Conservation (phyloP, 2,329 filamentous ascomycete species). For the Dothidotthia symphoricarpi region DNA sequence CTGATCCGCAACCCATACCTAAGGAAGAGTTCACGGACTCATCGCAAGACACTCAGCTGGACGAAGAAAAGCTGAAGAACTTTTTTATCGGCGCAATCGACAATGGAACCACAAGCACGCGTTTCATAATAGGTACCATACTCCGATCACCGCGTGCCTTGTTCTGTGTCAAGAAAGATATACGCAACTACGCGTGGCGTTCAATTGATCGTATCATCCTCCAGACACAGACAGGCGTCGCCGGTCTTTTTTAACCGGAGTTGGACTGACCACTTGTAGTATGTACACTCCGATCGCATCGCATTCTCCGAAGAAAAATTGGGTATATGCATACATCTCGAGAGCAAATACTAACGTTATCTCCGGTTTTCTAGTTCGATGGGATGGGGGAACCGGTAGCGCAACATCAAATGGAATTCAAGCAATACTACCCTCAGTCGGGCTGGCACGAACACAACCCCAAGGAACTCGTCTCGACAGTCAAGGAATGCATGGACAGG, state of each 20-base stretch:
- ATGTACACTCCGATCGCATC: too few relatives aligned
- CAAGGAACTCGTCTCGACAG: conserved; percentile 69
- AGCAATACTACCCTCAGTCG: conserved; percentile 78
- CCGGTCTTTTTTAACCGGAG: too few relatives aligned
- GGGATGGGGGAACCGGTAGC: conserved; percentile 73
- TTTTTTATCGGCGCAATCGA: conserved; percentile 86
- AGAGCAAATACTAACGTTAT: too few relatives aligned
- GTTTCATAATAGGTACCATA: conserved; percentile 67
- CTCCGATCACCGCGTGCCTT: too few relatives aligned
- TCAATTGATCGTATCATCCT: too few relatives aligned
- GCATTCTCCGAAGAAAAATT: too few relatives aligned
- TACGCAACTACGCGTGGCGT: too few relatives aligned
- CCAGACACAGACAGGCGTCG: too few relatives aligned
- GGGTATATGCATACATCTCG: too few relatives aligned
- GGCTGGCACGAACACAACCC: conserved; percentile 94
- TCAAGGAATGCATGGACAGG: conserved; percentile 75
- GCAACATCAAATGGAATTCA: conserved; percentile 82
- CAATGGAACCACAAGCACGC: conserved; percentile 83
- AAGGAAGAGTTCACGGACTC: conserved; percentile 28
- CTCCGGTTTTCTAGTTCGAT: conserved; percentile 61
- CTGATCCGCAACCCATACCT: conserved; percentile 35
- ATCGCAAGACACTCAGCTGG: conserved; percentile 23
- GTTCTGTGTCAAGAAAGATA: too few relatives aligned
- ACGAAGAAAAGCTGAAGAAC: conserved; percentile 44
- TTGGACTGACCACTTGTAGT: too few relatives aligned